Evolutionary conservation across 352 stramenopile species (phyloP).

Genomic region (Pythium insidiosum): DNA sequence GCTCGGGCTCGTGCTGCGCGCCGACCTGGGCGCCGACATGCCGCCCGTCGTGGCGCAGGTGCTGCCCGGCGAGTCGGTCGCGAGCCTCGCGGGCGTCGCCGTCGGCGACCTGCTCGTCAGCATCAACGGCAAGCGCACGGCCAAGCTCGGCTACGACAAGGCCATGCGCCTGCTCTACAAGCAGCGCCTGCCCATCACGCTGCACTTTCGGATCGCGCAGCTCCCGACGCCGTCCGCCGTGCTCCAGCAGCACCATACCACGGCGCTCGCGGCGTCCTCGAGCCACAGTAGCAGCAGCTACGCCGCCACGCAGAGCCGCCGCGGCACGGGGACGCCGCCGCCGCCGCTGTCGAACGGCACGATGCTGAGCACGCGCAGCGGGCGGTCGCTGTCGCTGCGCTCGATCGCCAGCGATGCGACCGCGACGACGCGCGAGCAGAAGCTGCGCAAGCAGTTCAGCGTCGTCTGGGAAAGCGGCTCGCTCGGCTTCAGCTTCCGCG

Average conservation of each 20-base stretch:
- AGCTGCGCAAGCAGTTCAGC: conserved; percentile 63
- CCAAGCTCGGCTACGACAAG: conserved; percentile 69
- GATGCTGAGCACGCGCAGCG: conserved; percentile 2
- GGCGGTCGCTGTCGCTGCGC: conserved; percentile 11
- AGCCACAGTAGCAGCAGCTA: no score
- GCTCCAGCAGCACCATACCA: conserved; percentile 2
- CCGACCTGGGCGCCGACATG: conserved; percentile 66
- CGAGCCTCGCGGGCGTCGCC: conserved; percentile 56
- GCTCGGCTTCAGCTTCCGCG: conserved; percentile 63
- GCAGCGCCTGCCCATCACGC: conserved; percentile 56
- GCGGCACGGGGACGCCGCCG: no score
- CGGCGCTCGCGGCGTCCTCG: neutral
- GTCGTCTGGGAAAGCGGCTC: conserved; percentile 63
- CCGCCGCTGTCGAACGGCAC: no score
- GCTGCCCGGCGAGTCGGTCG: conserved; percentile 61
- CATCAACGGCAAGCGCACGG: conserved; percentile 70
- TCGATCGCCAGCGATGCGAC: conserved; percentile 21
- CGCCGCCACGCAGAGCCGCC: no score
- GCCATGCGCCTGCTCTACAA: conserved; percentile 75
- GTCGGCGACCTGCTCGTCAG: conserved; percentile 70
- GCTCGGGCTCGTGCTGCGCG: conserved; percentile 64
- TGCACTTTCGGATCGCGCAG: conserved; percentile 66
- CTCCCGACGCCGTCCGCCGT: conserved; percentile 7
- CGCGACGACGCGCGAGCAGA: conserved; percentile 27
- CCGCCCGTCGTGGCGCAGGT: conserved; percentile 66